phyloP scores from a whole-genome alignment of 257 asterid species.

The Henckelia pumila region DNA sequence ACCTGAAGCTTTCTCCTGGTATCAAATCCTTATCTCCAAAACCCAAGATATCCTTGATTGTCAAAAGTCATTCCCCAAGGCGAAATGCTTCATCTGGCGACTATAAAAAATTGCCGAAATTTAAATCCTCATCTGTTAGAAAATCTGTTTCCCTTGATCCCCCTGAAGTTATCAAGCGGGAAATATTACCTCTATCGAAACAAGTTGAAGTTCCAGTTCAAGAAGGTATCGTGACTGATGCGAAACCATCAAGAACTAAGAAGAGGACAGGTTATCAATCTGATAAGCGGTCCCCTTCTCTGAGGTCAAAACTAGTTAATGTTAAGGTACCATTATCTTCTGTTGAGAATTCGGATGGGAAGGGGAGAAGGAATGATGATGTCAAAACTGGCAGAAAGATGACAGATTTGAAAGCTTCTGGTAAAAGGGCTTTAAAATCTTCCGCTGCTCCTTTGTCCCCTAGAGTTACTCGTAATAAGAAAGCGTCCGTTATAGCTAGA shows the following conservation, averaged over 20 bases:
- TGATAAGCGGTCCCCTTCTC: conserved; percentile 23
- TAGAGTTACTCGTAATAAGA: conserved; percentile 33
- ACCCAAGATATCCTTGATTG: conserved; percentile 30
- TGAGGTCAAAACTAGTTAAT: conserved; percentile 28
- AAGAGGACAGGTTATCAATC: conserved; percentile 22
- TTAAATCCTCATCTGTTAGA: conserved; percentile 28
- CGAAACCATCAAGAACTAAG: conserved; percentile 22
- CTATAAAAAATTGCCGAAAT: conserved; percentile 20
- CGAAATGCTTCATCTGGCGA: conserved; percentile 29
- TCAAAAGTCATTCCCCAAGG: conserved; percentile 20
- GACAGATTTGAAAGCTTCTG: conserved; percentile 31
- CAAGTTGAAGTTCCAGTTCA: conserved; percentile 34
- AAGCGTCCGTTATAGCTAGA: conserved; percentile 29
- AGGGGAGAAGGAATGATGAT: conserved; percentile 31
- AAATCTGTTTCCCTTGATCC: conserved; percentile 37
- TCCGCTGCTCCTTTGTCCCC: conserved; percentile 34
- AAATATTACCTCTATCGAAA: conserved; percentile 36
- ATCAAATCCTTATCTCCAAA: conserved; percentile 26
- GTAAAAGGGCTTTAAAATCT: conserved; percentile 34
- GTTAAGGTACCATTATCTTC: conserved; percentile 32
- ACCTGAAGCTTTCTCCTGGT: conserved; percentile 27
- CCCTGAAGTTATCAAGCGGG: conserved; percentile 61
- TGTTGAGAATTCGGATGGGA: conserved; percentile 33
- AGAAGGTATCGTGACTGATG: conserved; percentile 27
- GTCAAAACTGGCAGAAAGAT: conserved; percentile 25